These are phyloP conservation scores for Sugiyamaella mastotermitis DNA, from an alignment of 805 yeast species.

Conservation along the genomic window DNA sequence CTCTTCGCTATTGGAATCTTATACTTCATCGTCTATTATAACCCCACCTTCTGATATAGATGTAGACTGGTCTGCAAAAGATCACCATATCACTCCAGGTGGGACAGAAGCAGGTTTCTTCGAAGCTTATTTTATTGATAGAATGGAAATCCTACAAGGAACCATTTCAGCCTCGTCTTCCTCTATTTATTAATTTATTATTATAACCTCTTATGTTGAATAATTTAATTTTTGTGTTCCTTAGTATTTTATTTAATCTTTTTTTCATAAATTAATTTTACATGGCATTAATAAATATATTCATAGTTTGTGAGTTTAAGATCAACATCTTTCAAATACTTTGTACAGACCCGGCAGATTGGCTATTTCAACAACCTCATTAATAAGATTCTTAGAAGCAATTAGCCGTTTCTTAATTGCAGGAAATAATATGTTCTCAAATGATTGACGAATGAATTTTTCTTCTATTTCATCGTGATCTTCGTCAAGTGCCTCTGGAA, in stretches of 20 bases:
- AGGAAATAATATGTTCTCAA: constrained; percentile 65
- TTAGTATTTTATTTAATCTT: neutral
- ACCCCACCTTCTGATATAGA: constrained; percentile 9
- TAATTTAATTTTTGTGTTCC: neutral
- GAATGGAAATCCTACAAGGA: constrained; percentile 20
- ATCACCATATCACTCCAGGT: neutral
- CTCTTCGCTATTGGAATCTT: neutral
- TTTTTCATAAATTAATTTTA: too few species aligned
- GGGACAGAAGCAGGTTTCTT: constrained; percentile 9
- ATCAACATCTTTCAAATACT: constrained; percentile 87
- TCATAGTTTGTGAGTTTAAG: too few species aligned
- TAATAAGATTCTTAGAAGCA: constrained; percentile 49
- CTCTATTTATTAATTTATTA: constrained; percentile 9
- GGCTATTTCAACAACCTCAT: constrained; percentile 76
- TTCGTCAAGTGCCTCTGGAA: constrained; percentile 51
- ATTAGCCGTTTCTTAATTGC: constrained; percentile 53
- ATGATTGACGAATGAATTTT: constrained; percentile 28
- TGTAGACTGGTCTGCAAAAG: constrained; percentile 6
- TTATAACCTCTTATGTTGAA: too few species aligned
- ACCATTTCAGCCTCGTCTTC: too few species aligned
- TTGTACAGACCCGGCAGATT: constrained; percentile 84
- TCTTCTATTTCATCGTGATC: constrained; percentile 18
- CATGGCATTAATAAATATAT: too few species aligned
- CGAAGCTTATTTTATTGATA: constrained; percentile 19
- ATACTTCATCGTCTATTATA: constrained; percentile 5